Evolutionary conservation across 192 early-diverging fungal genomes (phyloP), one percentile per base, ranked within the genome.

Genomic region (Pilaira anomala): DNA sequence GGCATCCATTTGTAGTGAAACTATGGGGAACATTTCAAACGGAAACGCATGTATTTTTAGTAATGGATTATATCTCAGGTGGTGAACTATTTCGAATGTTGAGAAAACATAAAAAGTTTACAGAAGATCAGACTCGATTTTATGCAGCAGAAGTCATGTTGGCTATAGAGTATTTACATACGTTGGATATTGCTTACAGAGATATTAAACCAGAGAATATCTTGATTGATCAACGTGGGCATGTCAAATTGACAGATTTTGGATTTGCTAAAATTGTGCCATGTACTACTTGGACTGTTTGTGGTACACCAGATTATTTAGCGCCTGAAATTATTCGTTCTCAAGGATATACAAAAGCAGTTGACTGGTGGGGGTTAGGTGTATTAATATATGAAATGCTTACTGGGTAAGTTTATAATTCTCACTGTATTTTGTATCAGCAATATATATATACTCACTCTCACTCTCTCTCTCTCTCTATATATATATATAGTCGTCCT

Each of bases 361-460:
- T 97, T 8, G 96, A 98, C 65, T 98, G 93, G 94, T 98, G 96
- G 96, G 85, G 93, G 1, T 70, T 97, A 14, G 96, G 96, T 24
- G 86, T 97, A 28, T 91, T 93, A 50, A 62, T 95, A 26, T 98
- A 89, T 72, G 95, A 98, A 74, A 93, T 92, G 76, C 65, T 96
- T 36, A 36, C 33, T 3, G 33, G 33, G 33, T 36, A 36, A 36
- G 11, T 36, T 9, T 36, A 36, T 5, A 33, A 5, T 33, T n/a
- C n/a, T n/a, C n/a, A n/a, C n/a, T n/a, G n/a, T n/a, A n/a, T n/a
- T n/a, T n/a, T n/a, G n/a, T n/a, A n/a, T n/a, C n/a, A n/a, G n/a
- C n/a, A n/a, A 33, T 33, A 33, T 33, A 7, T 36, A 36, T 6
- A 36, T 36, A 36, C 4, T 9, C 33, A 36, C 33, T 9, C 33